Base-by-base conservation (phyloP, 2,329 filamentous ascomycete species). In the Fusarium clavum region DNA sequence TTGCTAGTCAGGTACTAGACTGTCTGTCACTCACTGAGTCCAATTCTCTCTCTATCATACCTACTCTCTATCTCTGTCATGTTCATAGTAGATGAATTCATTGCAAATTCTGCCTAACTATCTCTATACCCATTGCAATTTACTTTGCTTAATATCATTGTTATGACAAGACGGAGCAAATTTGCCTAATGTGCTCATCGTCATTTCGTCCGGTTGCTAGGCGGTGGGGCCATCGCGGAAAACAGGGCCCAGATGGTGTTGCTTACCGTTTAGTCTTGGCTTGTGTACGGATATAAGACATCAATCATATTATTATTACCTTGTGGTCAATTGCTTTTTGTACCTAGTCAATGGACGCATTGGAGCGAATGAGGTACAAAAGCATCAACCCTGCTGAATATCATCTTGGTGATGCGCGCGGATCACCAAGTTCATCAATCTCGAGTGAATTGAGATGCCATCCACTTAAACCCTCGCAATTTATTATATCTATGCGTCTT, bases 1-100 rank as follows among this genome's bases (percentile, higher is more conserved):
- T 45, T 61, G 44, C 63, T 66, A 66, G 63, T 66, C 62, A 61
- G 63, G 62, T 67, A 67, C 63, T 67, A 67, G 63, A 67, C 56
- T 67, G 55, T 55, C 63, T 41, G 25, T 63, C 52, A 55, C 30
- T 20, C 5, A 41, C 40, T 55, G 25, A 61, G 59, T 48, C 62
- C 65, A 45, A 30, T 55, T 38, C 14, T 48, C 30, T 38, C 34
- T 52, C 24, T 38, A 51, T 24, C 51, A 60, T 61, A 61, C 59
- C 55, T 45, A 30, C 51, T 58, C 22, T 48, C 46, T 57, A 12
- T 41, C 14, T 49, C 14, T 22, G n/a, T 53, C 49, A n/a, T 53
- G 49, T 29, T 38, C 40, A 25, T 53, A 43, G 49, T 43, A 43
- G 34, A 18, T 43, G 49, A 43, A 53, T 18, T 18, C 24, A 29